Percentiles rank a stretch among this genome's conserved stretches.
Evolutionary conservation across 768 basidiomycete species (phyloP).

Genomic region (Podaxis mareebaensis): DNA sequence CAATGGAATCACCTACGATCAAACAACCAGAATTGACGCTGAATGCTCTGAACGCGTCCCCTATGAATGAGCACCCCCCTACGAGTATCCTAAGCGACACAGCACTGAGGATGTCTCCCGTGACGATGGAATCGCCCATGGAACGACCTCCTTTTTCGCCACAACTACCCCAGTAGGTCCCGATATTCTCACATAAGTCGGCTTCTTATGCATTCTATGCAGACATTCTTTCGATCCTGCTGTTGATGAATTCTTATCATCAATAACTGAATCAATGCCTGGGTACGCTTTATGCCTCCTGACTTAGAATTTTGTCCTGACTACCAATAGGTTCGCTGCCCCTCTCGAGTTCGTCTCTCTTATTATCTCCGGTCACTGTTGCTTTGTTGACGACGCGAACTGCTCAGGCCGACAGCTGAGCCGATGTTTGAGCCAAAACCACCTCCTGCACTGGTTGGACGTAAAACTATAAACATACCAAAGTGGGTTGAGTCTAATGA

Average conservation of each 20-base stretch:
- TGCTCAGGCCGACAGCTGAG: constrained; percentile 10
- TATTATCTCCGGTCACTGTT: background rate
- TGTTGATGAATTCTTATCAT: constrained; percentile 11
- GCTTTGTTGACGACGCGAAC: background rate
- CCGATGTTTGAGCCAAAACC: constrained; percentile 12
- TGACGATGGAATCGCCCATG: background rate
- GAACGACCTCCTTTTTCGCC: background rate
- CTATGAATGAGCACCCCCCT: background rate
- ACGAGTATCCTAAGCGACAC: background rate
- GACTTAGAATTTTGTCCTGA: background rate
- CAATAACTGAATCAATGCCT: constrained; percentile 8
- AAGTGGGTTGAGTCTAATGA: background rate
- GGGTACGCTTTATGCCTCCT: constrained; percentile 6
- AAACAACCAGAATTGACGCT: constrained; percentile 6
- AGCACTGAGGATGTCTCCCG: background rate
- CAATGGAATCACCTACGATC: constrained; percentile 7
- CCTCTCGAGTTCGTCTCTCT: constrained; percentile 14
- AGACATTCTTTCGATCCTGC: background rate
- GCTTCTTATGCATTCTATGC: background rate
- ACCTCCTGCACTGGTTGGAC: background rate
- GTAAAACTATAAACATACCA: constrained; percentile 2
- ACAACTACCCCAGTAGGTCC: constrained; percentile 1
- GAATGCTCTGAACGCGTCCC: constrained; percentile 10
- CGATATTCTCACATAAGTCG: no score
- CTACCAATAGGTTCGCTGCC: constrained; percentile 5